Conservation (phyloP, 805 yeast species). For the Suhomyces canberraensis region DNA sequence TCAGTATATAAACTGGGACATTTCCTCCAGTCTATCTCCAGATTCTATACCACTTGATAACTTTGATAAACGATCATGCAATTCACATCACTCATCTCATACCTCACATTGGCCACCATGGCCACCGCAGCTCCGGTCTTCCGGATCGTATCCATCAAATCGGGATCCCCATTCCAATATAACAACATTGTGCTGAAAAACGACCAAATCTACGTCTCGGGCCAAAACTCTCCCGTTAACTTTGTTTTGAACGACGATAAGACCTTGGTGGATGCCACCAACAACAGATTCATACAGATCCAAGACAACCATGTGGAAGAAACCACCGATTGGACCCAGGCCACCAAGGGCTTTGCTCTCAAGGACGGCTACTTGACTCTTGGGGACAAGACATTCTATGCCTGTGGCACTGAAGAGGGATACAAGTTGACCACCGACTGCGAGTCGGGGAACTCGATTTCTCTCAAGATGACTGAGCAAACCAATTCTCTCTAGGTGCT, state of each 20-base stretch:
- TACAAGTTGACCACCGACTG: constrained; percentile 7
- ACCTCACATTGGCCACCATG: neutral
- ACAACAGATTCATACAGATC: constrained; percentile 10
- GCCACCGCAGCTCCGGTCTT: neutral
- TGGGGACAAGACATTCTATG: constrained; percentile 9
- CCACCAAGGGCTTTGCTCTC: constrained; percentile 9
- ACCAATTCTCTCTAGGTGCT: neutral
- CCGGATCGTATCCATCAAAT: constrained; percentile 17
- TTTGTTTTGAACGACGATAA: neutral
- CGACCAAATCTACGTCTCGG: neutral
- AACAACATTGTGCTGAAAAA: neutral
- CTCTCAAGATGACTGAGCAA: constrained; percentile 6
- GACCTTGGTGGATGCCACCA: neutral
- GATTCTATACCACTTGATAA: too few species aligned
- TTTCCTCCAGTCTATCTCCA: too few species aligned
- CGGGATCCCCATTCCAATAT: constrained; percentile 16
- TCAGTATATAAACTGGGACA: neutral
- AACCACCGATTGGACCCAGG: constrained; percentile 2
- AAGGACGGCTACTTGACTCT: constrained; percentile 13
- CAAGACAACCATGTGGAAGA: constrained; percentile 5
- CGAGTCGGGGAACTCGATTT: constrained; percentile 10
- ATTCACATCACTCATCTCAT: neutral
- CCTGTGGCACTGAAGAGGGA: constrained; percentile 9
- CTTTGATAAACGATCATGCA: neutral
- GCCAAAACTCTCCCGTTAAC: neutral